Evolutionary conservation across 2,329 filamentous ascomycete species (phyloP).

Genomic region (Colletotrichum cordylinicola): DNA sequence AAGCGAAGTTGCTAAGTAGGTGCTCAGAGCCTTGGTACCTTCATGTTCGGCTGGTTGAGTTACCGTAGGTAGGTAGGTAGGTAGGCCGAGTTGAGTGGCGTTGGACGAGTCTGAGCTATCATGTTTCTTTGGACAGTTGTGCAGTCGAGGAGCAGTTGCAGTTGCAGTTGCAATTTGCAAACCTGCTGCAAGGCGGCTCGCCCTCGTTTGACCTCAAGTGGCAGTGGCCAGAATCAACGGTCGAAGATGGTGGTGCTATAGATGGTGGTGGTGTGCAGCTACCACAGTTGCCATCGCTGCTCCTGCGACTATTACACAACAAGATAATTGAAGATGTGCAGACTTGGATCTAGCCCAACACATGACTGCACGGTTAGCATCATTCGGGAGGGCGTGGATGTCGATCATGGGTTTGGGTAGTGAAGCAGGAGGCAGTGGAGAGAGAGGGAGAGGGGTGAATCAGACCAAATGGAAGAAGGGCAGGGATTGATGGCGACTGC

Average conservation of each 20-base stretch:
- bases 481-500: not conserved
- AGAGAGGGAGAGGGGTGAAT: not conserved
- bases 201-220: not conserved
- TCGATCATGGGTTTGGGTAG: constrained; percentile 20
- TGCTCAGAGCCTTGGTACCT: not conserved
- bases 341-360: not conserved
- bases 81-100: not conserved
- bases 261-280: not conserved
- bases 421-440: not conserved
- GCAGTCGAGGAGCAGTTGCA: not conserved
- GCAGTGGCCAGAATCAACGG: not conserved
- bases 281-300: not conserved
- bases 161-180: not conserved
- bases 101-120: not conserved
- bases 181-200: not conserved
- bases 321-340: not conserved
- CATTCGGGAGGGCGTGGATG: constrained; percentile 9
- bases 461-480: not conserved
- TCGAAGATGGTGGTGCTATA: not conserved
- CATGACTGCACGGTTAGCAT: constrained; percentile 11
- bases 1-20: not conserved
- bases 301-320: not conserved
- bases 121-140: not conserved
- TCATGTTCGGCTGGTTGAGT: not conserved
- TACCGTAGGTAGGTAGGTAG: not conserved